These are phyloP conservation scores for Cordyceps cicadae DNA, from an alignment of 2,329 filamentous ascomycete genomes.

Conservation along the genomic window DNA sequence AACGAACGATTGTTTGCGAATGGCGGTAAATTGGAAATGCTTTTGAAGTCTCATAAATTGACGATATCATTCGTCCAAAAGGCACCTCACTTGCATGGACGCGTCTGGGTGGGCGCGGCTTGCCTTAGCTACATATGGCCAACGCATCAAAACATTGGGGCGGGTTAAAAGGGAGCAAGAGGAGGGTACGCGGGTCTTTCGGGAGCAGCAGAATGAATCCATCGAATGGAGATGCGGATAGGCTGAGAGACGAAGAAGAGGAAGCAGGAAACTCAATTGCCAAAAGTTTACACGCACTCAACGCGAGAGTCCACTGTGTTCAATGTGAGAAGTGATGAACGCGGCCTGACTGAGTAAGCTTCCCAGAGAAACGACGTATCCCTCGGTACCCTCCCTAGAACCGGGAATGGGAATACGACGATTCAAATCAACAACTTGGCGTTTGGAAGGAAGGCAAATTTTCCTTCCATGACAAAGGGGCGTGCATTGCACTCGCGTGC, in stretches of 20 bases:
- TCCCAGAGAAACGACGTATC: not conserved
- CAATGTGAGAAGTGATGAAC: conserved; percentile 4
- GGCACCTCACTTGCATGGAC: conserved; percentile 7
- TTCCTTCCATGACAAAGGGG: not conserved
- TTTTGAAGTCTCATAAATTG: not conserved
- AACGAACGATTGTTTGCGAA: not conserved
- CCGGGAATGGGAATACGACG: not conserved
- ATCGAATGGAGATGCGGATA: not conserved
- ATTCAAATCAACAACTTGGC: not conserved
- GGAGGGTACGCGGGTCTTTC: not conserved
- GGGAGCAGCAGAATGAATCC: not conserved
- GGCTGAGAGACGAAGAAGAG: not conserved
- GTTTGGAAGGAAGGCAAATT: not conserved
- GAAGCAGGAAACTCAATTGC: not conserved
- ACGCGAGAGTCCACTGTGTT: not conserved
- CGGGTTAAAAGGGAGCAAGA: not conserved
- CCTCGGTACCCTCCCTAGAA: not conserved
- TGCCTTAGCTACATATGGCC: conserved; percentile 11
- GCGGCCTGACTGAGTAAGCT: not conserved
- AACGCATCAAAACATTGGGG: conserved; percentile 13
- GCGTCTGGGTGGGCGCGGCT: conserved; percentile 10
- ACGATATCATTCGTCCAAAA: conserved; percentile 1
- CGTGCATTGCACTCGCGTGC: conserved; percentile 6
- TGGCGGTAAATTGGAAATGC: not conserved
- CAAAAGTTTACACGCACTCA: not conserved